Conservation (phyloP, 306 rosid species). For the Senna siamea region DNA sequence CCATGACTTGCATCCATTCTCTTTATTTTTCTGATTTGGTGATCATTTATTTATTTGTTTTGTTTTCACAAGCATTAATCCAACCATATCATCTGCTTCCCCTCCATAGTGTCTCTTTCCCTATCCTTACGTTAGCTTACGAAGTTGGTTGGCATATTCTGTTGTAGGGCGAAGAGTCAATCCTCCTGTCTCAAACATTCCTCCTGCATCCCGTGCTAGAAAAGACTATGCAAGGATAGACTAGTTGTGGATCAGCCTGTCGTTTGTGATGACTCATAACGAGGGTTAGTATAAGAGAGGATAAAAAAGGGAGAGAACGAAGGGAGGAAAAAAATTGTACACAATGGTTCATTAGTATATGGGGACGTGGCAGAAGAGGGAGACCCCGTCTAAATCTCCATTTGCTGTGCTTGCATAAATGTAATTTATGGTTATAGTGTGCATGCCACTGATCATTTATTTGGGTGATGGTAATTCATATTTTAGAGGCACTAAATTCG, state of each 20-base stretch:
- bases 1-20: constrained; percentile 4
- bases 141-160: constrained; percentile 40
- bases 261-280: constrained; percentile 39
- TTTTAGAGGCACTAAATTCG: constrained; percentile 34
- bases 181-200: constrained; percentile 77
- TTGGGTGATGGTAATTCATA: constrained; percentile 46
- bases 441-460: constrained; percentile 57
- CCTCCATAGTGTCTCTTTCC: neutral
- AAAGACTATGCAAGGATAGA: constrained; percentile 88
- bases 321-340: constrained; percentile 42
- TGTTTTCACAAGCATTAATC: neutral
- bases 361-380: constrained; percentile 37
- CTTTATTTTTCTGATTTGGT: constrained; percentile 21
- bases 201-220: constrained; percentile 80
- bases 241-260: constrained; percentile 51
- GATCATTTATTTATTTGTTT: neutral
- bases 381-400: constrained; percentile 47
- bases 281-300: constrained; percentile 41
- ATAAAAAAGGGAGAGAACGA: neutral
- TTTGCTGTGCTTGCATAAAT: constrained; percentile 68
- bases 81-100: constrained; percentile 6
- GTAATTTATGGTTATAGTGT: constrained; percentile 63
- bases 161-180: constrained; percentile 80
- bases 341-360: constrained; percentile 49
- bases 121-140: constrained; percentile 1